Conservation (phyloP, 306 rosid genomes). For the Sicyos baderoa region DNA sequence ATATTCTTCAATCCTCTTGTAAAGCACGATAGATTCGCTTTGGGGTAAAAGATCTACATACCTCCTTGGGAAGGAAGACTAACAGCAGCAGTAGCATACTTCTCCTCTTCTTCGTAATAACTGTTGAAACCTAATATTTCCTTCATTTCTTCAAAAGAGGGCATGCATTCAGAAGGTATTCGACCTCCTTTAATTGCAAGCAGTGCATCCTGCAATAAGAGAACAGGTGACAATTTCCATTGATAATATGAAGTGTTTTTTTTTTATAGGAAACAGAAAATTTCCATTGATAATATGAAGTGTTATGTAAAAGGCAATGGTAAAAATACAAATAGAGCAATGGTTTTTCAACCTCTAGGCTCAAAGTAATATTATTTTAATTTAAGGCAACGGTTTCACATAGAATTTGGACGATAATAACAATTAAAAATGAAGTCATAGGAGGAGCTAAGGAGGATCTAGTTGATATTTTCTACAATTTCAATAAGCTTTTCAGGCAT, state of each 20-base stretch:
- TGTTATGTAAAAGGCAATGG: not conserved
- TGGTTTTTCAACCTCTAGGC: not conserved
- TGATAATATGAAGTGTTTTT: not conserved
- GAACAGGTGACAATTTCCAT: not conserved
- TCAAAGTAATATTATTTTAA: not conserved
- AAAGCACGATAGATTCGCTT: not conserved
- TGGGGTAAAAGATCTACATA: conserved; percentile 22
- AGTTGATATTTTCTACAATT: not conserved
- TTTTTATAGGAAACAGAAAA: too few species aligned
- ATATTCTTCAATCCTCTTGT: too few species aligned
- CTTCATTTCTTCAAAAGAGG: conserved; percentile 79
- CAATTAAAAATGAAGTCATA: not conserved
- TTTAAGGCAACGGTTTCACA: not conserved
- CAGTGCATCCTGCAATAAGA: conserved; percentile 49
- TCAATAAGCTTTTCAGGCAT: not conserved
- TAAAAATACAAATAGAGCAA: not conserved
- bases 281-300: not conserved
- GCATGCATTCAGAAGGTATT: conserved; percentile 92
- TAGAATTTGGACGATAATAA: not conserved
- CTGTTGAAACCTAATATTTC: conserved; percentile 75
- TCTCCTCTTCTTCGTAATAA: conserved; percentile 90
- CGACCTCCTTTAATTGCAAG: conserved; percentile 78
- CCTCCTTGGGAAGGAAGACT: conserved; percentile 46
- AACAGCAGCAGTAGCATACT: conserved; percentile 42
- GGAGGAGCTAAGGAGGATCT: not conserved